Conservation (phyloP, 768 basidiomycete genomes). For the Pholiota microspora region DNA sequence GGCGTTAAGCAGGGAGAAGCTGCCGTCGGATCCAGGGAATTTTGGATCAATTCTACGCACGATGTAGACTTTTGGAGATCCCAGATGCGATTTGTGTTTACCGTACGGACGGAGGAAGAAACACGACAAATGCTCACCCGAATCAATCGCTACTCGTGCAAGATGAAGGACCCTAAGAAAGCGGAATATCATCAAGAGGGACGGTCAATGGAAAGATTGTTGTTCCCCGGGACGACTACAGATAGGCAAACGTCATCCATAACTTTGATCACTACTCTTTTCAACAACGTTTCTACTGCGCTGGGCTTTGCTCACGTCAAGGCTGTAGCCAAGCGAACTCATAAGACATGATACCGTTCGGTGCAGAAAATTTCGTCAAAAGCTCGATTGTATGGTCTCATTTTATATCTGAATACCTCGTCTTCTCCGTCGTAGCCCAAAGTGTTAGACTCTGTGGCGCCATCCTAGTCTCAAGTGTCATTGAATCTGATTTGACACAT, state of each 20-base stretch:
- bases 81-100: conserved; percentile 1
- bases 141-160: conserved; percentile 1
- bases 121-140: background rate
- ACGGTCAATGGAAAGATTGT: background rate
- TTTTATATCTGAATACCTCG: background rate
- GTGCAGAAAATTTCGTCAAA: conserved; percentile 1
- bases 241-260: conserved; percentile 1
- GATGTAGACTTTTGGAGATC: conserved; percentile 1
- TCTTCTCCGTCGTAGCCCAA: conserved; percentile 2
- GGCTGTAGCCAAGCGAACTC: conserved; percentile 2
- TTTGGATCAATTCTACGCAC: background rate
- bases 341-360: conserved; percentile 5
- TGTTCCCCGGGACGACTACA: background rate
- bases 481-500: background rate
- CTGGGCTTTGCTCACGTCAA: background rate
- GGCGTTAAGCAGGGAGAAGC: background rate
- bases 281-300: background rate
- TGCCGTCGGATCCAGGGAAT: background rate
- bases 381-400: conserved; percentile 2
- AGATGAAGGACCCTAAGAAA: background rate
- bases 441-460: conserved; percentile 2
- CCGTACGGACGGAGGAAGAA: background rate
- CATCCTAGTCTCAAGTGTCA: background rate
- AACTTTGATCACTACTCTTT: conserved; percentile 1
- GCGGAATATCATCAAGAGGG: conserved; percentile 2